Base-by-base conservation (phyloP, 1,139 yeast genomes). In the Yamadazyma sp. region DNA sequence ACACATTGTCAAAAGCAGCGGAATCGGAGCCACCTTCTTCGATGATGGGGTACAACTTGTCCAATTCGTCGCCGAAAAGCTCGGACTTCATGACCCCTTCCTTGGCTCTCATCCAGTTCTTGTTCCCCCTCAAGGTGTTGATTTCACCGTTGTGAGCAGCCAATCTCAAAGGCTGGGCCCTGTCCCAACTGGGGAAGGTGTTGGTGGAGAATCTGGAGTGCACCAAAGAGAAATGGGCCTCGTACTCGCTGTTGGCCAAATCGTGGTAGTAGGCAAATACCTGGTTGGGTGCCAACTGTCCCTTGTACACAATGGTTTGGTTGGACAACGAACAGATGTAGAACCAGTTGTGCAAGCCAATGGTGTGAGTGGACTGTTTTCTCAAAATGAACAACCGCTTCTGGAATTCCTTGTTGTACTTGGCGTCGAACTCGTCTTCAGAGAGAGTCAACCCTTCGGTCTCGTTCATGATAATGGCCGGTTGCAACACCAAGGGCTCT, bases 11-110 rank as follows among this genome's bases (percentile, higher is more conserved):
- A 52, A 92, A 83, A 17, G 98, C 97, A 39, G 97, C 98, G n/a
- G 98, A 92, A 64, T 92, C 98, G 23, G 97, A 89, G 40, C 98
- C 98, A 53, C 98, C 98, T 67, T 92, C 98, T 66, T 92, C 98
- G 51, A 92, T 91, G 57, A 92, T 86, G 17, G 98, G 98, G 65
- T 84, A 91, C 49, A 92, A 74, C 61, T 84, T 82, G 57, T 89
- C 97, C 62, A 91, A 75, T 54, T 88, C 95, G 40, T 88, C 96
- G 50, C 95, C 96, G 61, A 92, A 91, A 46, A 87, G 75, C 44
- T 79, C 75, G 3, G 96, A 86, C 33, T 80, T 75, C 96, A 92
- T 88, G 37, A 91, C 88, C 69, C 98, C 98, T 72, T 92, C 98
- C 66, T 95, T 87, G 33, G 98, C 94, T 55, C 96, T 81, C 97